Evolutionary conservation across 2,329 filamentous ascomycete species (phyloP), one percentile per base, ranked within the genome.

Genomic region (Aureobasidium mangrovei): DNA sequence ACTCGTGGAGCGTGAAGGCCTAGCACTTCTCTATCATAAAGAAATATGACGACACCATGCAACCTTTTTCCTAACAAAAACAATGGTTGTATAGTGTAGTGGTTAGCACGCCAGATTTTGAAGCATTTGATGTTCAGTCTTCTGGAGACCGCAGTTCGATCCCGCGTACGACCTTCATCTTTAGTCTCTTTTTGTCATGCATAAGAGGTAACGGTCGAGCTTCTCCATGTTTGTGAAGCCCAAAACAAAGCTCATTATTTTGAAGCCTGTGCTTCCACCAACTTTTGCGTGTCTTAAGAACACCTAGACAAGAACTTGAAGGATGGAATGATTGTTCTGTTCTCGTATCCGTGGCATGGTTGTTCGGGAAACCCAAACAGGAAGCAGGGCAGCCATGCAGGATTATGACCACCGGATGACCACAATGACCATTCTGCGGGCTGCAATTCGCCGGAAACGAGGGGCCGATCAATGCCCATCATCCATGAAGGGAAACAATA

Each of bases 41-140:
- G 18, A 18, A 18, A 18, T 18, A 18, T 18, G 1, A 18, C 18
- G 18, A 18, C 18, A 18, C 18, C 18, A 18, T 18, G 18, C 18
- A 18, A 18, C 18, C 18, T 18, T 18, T 18, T 18, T 18, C 18
- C 18, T 18, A 18, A 18, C 18, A 18, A 18, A 41, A 41, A 9
- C 38, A 41, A n/a, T 6, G 51, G 51, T 54, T 54, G 33, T 54
- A 46, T 54, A 54, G 51, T 54, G 51, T 54, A 54, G 51, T 36
- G 51, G 51, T 54, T 44, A 54, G 51, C 51, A 54, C 51, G 42
- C 9, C 8, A 31, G 51, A 54, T 54, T 54, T 54, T 54, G 51
- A 54, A 32, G 27, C 26, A 4, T 7, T 32, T 24, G 3, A 24
- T 32, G n/a, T 26, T n/a, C n/a, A 36, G 31, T 2, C 1, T 54